Evolutionary conservation across 139 green algal genomes (phyloP).

Genomic region (Tetratostichococcus sp.): DNA sequence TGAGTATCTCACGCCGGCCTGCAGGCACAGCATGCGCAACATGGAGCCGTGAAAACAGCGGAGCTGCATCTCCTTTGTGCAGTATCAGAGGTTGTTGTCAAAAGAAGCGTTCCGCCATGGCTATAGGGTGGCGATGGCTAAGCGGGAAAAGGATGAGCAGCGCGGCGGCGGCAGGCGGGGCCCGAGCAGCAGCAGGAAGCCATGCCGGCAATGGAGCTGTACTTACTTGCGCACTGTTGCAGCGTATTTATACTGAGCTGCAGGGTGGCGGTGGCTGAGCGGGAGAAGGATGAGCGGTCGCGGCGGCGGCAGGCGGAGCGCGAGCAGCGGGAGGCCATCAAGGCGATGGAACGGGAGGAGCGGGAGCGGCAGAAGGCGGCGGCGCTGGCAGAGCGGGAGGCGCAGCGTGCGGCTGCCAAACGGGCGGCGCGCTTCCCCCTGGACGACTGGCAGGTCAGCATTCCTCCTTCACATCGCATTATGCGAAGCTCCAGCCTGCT

Average conservation of each 20-base stretch:
- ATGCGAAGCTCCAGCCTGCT: no score
- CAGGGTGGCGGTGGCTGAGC: conserved; percentile 14
- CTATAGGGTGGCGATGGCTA: not conserved
- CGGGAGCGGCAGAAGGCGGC: not conserved
- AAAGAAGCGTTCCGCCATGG: no score
- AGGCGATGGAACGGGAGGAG: conserved; percentile 8
- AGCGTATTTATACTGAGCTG: not conserved
- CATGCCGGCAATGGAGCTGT: conserved; percentile 1
- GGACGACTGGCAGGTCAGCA: conserved; percentile 37
- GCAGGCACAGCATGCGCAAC: no score
- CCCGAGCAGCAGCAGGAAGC: not conserved
- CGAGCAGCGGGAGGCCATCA: conserved; percentile 1
- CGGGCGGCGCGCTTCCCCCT: conserved; percentile 33
- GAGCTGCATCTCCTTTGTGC: no score
- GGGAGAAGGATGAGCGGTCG: conserved; percentile 39
- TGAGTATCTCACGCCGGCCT: no score
- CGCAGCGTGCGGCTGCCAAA: conserved; percentile 2
- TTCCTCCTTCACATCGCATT: not conserved
- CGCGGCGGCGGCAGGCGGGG: conserved; percentile 21
- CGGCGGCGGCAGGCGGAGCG: conserved; percentile 18
- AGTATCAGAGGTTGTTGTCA: no score
- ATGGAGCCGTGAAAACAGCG: no score
- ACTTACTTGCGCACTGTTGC: no score
- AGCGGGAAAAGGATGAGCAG: conserved; percentile 40
- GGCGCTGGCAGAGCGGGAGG: not conserved